Evolutionary conservation across 306 rosid species (phyloP).

Genomic region (Purshia tridentata): DNA sequence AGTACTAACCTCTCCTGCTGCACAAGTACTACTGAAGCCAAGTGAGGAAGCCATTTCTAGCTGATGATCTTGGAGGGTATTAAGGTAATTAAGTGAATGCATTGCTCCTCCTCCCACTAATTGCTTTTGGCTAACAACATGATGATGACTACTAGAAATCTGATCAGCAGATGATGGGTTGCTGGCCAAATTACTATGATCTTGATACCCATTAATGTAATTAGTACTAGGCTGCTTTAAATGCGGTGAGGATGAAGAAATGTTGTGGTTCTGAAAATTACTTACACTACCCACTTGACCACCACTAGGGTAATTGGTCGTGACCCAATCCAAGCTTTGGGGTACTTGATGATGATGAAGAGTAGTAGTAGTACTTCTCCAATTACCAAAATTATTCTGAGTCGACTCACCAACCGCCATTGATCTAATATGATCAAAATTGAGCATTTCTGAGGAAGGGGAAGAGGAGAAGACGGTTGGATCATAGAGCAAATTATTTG

Average conservation of each 20-base stretch:
- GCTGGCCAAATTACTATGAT: slow-evolving; percentile 1
- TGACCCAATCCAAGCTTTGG: slow-evolving; percentile 52
- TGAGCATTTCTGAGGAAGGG: slow-evolving; percentile 41
- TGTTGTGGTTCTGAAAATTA: not conserved
- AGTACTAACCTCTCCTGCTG: slow-evolving; percentile 6
- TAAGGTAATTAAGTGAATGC: slow-evolving; percentile 41
- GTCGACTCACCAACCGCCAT: slow-evolving; percentile 26
- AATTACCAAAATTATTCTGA: slow-evolving; percentile 20
- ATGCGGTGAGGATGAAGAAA: slow-evolving; percentile 25
- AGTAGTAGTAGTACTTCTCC: slow-evolving; percentile 28
- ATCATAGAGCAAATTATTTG: slow-evolving; percentile 52
- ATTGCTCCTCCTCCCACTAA: slow-evolving; percentile 24
- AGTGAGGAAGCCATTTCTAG: slow-evolving; percentile 34
- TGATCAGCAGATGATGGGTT: not conserved
- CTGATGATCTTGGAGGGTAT: slow-evolving; percentile 45
- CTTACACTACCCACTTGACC: no score
- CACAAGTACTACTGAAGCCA: not conserved
- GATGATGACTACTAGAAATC: slow-evolving; percentile 11
- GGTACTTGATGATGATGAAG: not conserved
- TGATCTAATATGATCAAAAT: slow-evolving; percentile 26
- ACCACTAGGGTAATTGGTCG: slow-evolving; percentile 32
- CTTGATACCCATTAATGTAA: slow-evolving; percentile 29
- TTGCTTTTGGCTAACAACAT: slow-evolving; percentile 36
- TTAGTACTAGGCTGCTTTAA: slow-evolving; percentile 24
- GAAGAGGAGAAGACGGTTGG: slow-evolving; percentile 16